Evolutionary conservation across 2,329 filamentous ascomycete genomes (phyloP).

Genomic region (Talaromyces sp.): DNA sequence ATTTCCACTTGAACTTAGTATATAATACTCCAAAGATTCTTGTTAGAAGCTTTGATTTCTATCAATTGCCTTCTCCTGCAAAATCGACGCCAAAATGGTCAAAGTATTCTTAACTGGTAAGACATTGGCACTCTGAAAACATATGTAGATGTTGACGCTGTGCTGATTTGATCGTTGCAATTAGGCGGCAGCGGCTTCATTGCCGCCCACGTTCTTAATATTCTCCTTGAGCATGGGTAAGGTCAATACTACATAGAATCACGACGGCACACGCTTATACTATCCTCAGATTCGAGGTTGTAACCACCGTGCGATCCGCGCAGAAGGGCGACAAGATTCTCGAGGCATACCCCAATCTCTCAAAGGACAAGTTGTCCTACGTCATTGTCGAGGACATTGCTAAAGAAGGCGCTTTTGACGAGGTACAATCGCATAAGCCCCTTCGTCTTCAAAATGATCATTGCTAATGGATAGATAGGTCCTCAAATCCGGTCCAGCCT

Average conservation of each 20-base stretch:
- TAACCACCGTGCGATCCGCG: slow-evolving; percentile 61
- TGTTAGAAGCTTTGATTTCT: background rate
- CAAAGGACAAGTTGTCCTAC: slow-evolving; percentile 59
- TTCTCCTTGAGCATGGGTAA: slow-evolving; percentile 53
- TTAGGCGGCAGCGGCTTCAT: slow-evolving; percentile 62
- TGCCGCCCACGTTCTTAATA: slow-evolving; percentile 61
- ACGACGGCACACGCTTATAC: background rate
- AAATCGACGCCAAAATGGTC: slow-evolving; percentile 28
- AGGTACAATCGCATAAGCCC: slow-evolving; percentile 32
- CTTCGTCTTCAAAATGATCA: background rate
- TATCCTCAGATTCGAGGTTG: slow-evolving; percentile 53
- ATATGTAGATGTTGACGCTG: background rate
- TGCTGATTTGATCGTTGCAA: slow-evolving; percentile 1
- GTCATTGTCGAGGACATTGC: slow-evolving; percentile 71
- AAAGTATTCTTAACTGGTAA: slow-evolving; percentile 41
- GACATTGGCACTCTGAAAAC: background rate
- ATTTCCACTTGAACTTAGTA: background rate
- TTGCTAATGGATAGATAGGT: slow-evolving; percentile 34
- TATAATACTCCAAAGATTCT: background rate
- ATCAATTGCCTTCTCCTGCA: background rate
- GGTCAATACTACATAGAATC: slow-evolving; percentile 10
- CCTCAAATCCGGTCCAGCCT: slow-evolving; percentile 59
- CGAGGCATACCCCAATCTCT: slow-evolving; percentile 49
- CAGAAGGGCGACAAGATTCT: slow-evolving; percentile 62
- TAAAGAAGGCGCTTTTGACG: slow-evolving; percentile 64